Base-by-base conservation (phyloP, 192 early-diverging fungal species). In the Podila epicladia region DNA sequence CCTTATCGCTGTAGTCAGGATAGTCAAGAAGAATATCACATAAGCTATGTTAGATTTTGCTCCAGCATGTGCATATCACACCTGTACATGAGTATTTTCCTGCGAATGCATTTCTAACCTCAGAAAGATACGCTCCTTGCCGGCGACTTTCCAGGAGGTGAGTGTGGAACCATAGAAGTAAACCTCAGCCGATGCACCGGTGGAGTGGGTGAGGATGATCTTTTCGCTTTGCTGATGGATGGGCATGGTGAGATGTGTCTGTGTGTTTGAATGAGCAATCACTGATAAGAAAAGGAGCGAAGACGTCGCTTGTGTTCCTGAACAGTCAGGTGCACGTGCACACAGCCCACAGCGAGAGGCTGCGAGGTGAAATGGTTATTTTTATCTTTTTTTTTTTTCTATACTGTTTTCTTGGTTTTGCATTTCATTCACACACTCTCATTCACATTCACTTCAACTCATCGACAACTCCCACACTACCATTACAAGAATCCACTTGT, bases 91-190 rank as follows among this genome's bases (percentile, higher is more conserved):
- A 64, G 38, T 12, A 38, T 37, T 58, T 17, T 28, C 35, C 20
- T 22, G 31, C 33, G 35, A 55, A 8, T 29, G 60, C 19, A n/a
- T 49, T 29, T 31, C 24, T 28, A 76, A 92, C 91, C 91, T 93
- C 55, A 98, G 84, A 79, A 97, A 99, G 65, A 99, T 86, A 71
- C 90, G 89, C 73, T 99, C 96, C 58, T 86, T 65, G 48, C 89
- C 93, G 33, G 82, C 73, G 58, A 87, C 85, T 62, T 89, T 92
- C 96, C 97, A 99, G 38, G 91, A 93, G 1, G 95, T 99, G 58
- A 99, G 86, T 2, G 98, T 98, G 31, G 97, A 95, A 9, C 98
- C 97, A 48, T 58, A 85, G 51, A 74, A 66, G 50, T 85, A 72
- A n/a, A 85, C 51, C 4, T 80, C 71, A 6, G 77, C 55, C 2